These are phyloP conservation scores for Thermochaetoides dissita DNA, from an alignment of 2,329 filamentous ascomycete genomes.

Conservation along the genomic window DNA sequence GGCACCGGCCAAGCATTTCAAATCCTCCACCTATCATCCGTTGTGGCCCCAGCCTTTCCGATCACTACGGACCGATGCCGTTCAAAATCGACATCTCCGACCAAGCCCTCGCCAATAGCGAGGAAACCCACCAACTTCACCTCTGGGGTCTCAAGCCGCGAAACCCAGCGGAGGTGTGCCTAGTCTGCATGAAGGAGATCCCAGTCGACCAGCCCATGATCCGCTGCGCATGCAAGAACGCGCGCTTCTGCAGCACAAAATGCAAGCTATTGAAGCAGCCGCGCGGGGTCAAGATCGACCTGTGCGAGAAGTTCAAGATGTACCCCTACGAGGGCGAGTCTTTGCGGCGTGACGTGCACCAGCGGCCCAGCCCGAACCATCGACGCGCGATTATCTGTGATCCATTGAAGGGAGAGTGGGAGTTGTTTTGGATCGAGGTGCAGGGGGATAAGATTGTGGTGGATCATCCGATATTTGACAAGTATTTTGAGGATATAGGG, in stretches of 20 bases:
- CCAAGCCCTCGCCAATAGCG: not conserved
- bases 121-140: constrained; percentile 1
- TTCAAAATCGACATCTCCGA: constrained; percentile 5
- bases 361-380: constrained; percentile 4
- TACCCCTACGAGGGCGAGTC: not conserved
- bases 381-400: not conserved
- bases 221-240: not conserved
- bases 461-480: not conserved
- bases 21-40: not conserved
- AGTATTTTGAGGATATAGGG: not conserved
- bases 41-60: too few species aligned
- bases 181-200: not conserved
- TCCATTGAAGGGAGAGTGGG: too few species aligned
- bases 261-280: not conserved
- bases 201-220: not conserved
- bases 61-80: not conserved
- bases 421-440: constrained; percentile 1
- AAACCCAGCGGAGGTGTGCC: not conserved
- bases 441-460: constrained; percentile 2
- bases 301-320: too few species aligned
- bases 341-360: not conserved
- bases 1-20: not conserved
- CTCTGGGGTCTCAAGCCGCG: not conserved
- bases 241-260: not conserved
- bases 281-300: too few species aligned